A percentile compares a stretch with the other conserved stretches of the same genome.
Conservation (phyloP, 2,329 filamentous ascomycete species). For the Albophoma yamanashiensis region DNA sequence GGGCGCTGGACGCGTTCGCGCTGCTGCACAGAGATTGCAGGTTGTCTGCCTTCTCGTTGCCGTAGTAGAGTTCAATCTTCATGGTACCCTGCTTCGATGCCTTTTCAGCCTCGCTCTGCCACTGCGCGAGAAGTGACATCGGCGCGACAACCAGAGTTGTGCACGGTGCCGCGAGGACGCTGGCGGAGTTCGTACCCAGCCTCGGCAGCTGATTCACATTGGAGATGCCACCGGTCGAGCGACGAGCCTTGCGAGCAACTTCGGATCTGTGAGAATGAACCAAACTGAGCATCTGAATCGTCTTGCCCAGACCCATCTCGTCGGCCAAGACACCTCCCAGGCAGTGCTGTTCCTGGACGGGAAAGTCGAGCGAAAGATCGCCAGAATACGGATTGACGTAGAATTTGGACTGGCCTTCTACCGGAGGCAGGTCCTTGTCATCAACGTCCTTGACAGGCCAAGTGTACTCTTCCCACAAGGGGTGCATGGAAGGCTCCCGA, state of each 20-base stretch:
- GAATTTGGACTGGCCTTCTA: conserved; percentile 62
- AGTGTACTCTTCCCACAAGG: conserved; percentile 88
- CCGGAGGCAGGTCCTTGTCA: conserved; percentile 58
- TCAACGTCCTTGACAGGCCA: conserved; percentile 87
- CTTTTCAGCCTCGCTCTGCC: conserved; percentile 90
- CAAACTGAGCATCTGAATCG: conserved; percentile 94
- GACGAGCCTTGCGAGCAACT: conserved; percentile 27
- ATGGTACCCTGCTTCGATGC: conserved; percentile 77
- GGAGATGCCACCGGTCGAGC: conserved; percentile 14
- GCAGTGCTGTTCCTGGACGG: conserved; percentile 87
- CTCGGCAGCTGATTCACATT: conserved; percentile 53
- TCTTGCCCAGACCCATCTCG: conserved; percentile 97
- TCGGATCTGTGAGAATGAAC: conserved; percentile 73
- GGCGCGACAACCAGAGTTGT: conserved; percentile 94
- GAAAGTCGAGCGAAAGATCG: conserved; percentile 84
- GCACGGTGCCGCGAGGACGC: conserved; percentile 61
- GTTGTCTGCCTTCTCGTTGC: conserved; percentile 70
- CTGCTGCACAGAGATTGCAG: conserved; percentile 69
- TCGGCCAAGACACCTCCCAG: conserved; percentile 88
- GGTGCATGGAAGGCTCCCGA: conserved; percentile 80
- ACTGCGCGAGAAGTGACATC: conserved; percentile 92
- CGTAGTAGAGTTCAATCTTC: conserved; percentile 85
- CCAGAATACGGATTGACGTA: conserved; percentile 98
- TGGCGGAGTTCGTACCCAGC: conserved; percentile 44
- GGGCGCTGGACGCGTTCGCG: conserved; percentile 63